Conservation (phyloP, 2,329 filamentous ascomycete species). For the Ophiocordyceps camponoti-floridani region DNA sequence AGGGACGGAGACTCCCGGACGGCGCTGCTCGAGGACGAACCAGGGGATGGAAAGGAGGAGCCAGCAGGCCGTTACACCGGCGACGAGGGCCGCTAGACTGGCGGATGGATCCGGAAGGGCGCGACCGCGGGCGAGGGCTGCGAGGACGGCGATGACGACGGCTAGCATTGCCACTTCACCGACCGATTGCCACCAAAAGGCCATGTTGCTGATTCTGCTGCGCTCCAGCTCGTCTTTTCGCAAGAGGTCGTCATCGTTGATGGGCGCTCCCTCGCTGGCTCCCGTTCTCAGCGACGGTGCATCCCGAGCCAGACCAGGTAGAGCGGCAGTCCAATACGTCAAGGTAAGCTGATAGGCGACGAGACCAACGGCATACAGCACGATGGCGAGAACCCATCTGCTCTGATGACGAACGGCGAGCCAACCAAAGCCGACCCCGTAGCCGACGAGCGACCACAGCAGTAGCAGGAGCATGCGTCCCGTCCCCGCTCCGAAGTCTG, state of each 20-base stretch:
- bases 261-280: constrained; percentile 1
- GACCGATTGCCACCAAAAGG: constrained; percentile 45
- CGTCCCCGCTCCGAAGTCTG: constrained; percentile 47
- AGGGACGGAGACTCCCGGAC: constrained; percentile 33
- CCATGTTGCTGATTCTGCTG: constrained; percentile 43
- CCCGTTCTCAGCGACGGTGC: constrained; percentile 10
- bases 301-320: constrained; percentile 20
- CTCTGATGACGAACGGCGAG: constrained; percentile 41
- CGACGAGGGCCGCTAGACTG: constrained; percentile 41
- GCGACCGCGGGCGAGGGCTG: constrained; percentile 32
- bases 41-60: constrained; percentile 44
- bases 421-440: constrained; percentile 48
- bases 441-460: constrained; percentile 40
- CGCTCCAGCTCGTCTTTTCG: constrained; percentile 42
- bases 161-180: constrained; percentile 45
- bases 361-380: constrained; percentile 47
- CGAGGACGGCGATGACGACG: constrained; percentile 47
- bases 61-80: constrained; percentile 48
- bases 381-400: constrained; percentile 42
- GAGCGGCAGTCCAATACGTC: constrained; percentile 51
- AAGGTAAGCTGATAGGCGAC: constrained; percentile 50
- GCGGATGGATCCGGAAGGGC: constrained; percentile 17
- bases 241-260: constrained; percentile 37
- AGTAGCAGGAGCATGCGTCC: constrained; percentile 38
- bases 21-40: constrained; percentile 46